Evolutionary conservation across 2,329 filamentous ascomycete genomes (phyloP).

Genomic region (Ilyonectria robusta): DNA sequence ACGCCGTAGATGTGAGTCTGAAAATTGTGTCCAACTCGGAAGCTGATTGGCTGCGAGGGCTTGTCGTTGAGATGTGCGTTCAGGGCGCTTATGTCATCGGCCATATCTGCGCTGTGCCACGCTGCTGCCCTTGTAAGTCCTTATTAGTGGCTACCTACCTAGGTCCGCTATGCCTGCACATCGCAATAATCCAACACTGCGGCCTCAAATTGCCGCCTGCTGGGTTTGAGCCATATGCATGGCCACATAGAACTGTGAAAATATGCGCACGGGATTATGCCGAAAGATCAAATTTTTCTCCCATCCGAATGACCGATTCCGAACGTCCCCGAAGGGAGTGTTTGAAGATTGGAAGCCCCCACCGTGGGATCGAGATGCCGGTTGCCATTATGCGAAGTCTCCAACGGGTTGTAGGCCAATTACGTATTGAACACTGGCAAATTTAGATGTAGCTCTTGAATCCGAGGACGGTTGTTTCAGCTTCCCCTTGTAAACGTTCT

Average conservation of each 20-base stretch:
- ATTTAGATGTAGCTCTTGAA: too few species aligned
- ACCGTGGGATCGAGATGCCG: too few species aligned
- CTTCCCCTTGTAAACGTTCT: too few species aligned
- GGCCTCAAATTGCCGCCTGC: conserved; percentile 19
- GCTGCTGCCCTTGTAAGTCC: not conserved
- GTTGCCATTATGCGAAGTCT: too few species aligned
- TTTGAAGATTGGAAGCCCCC: too few species aligned
- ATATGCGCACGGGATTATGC: not conserved
- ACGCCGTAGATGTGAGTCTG: conserved; percentile 48
- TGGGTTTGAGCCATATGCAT: conserved; percentile 12
- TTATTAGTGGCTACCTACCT: too few species aligned
- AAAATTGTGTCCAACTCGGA: conserved; percentile 51
- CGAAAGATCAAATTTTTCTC: too few species aligned
- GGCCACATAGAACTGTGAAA: not conserved
- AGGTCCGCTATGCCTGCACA: not conserved
- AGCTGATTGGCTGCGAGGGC: conserved; percentile 54
- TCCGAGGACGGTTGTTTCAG: too few species aligned
- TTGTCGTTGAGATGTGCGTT: conserved; percentile 38
- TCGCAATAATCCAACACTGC: conserved; percentile 14
- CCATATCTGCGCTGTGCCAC: not conserved
- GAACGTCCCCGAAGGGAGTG: too few species aligned
- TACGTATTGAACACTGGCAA: too few species aligned
- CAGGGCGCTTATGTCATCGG: conserved; percentile 45
- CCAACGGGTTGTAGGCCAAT: too few species aligned
- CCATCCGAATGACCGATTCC: too few species aligned